Evolutionary conservation across 768 basidiomycete species (phyloP).

Genomic region (Serendipita sp.): DNA sequence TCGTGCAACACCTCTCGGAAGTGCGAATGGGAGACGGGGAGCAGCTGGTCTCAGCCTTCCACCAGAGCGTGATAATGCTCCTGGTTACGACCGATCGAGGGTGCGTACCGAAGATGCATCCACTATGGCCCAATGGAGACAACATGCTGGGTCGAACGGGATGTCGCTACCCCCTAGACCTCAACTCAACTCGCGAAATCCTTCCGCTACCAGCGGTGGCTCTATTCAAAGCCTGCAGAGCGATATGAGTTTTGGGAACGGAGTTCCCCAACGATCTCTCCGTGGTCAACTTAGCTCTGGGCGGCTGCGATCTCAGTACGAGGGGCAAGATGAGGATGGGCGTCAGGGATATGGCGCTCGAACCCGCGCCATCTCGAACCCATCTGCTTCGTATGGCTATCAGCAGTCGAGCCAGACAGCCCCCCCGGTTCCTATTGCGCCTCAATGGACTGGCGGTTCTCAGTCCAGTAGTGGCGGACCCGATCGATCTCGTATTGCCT

Average conservation of each 20-base stretch:
- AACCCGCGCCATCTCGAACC: not conserved
- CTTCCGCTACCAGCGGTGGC: slow-evolving; percentile 16
- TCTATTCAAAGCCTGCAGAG: slow-evolving; percentile 18
- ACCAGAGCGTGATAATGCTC: slow-evolving; percentile 34
- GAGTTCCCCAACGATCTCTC: slow-evolving; percentile 29
- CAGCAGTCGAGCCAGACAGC: not conserved
- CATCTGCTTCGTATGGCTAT: not conserved
- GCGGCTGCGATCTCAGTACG: slow-evolving; percentile 37
- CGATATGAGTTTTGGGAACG: slow-evolving; percentile 27
- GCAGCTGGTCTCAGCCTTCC: slow-evolving; percentile 36
- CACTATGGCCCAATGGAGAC: slow-evolving; percentile 48
- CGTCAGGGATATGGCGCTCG: slow-evolving; percentile 7
- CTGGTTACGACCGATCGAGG: slow-evolving; percentile 37
- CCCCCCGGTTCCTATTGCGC: slow-evolving; percentile 5
- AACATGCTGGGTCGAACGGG: slow-evolving; percentile 23
- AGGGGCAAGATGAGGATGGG: slow-evolving; percentile 23
- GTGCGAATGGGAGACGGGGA: slow-evolving; percentile 31
- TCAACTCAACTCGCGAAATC: slow-evolving; percentile 6
- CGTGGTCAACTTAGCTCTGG: slow-evolving; percentile 60
- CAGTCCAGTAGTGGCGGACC: not conserved
- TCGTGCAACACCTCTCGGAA: slow-evolving; percentile 55
- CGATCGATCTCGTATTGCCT: not conserved
- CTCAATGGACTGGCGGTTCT: not conserved
- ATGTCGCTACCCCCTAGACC: slow-evolving; percentile 21
- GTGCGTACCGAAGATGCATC: slow-evolving; percentile 53